phyloP scores from a whole-genome alignment of 2,329 filamentous ascomycete genomes.

The Metarhizium brunneum region DNA sequence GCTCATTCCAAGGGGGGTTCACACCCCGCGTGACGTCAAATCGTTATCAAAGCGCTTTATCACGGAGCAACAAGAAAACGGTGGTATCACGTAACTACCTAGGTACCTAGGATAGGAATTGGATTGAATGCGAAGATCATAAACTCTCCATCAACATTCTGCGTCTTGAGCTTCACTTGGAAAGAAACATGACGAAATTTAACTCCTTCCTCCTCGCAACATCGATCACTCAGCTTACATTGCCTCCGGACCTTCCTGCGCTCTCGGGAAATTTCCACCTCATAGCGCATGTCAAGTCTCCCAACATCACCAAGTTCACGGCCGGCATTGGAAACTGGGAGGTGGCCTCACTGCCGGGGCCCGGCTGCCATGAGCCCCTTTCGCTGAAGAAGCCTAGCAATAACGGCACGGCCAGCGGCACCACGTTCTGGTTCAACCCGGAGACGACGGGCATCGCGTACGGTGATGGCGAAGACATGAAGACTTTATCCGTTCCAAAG shows the following conservation, averaged over 20 bases:
- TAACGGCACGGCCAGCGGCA: neutral
- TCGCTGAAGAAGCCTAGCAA: neutral
- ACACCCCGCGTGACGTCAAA: too few species aligned
- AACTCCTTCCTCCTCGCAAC: neutral
- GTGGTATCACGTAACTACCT: too few species aligned
- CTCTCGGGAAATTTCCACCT: conserved; percentile 1
- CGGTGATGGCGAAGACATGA: neutral
- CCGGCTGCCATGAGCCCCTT: conserved; percentile 1
- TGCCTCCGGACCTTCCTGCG: neutral
- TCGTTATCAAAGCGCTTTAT: too few species aligned
- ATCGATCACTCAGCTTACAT: neutral
- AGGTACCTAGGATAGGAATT: too few species aligned
- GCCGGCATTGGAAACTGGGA: conserved; percentile 6
- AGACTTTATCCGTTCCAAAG: neutral
- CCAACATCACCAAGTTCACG: neutral
- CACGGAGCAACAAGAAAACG: too few species aligned
- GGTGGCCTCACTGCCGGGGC: neutral
- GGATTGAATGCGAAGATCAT: neutral
- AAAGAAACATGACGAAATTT: neutral
- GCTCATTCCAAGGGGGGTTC: too few species aligned
- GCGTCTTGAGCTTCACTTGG: too few species aligned
- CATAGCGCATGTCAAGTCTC: conserved; percentile 3
- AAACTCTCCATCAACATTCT: too few species aligned
- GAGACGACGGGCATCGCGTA: neutral
- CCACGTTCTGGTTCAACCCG: conserved; percentile 4